A percentile compares a stretch with the other conserved stretches of the same genome.
Evolutionary conservation across 1,139 yeast genomes (phyloP).

Genomic region (Geotrichum bryndzae): DNA sequence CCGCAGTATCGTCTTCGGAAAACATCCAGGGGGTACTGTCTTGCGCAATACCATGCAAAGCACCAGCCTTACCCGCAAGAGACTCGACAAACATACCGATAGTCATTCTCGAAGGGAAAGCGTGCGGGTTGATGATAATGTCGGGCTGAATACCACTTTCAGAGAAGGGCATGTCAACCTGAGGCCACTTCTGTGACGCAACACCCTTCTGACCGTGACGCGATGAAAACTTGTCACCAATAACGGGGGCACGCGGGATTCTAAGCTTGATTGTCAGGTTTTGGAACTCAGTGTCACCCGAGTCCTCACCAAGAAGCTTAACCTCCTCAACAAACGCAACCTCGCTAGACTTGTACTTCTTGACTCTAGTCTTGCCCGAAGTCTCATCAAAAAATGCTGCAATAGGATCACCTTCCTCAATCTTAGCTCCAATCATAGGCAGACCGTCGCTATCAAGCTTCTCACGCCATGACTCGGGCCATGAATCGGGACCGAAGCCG

Average conservation of each 20-base stretch:
- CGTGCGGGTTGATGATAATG: conserved; percentile 97
- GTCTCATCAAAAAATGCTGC: conserved; percentile 91
- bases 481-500: conserved; percentile 88
- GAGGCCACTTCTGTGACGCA: conserved; percentile 97
- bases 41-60: conserved; percentile 94
- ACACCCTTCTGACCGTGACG: conserved; percentile 99
- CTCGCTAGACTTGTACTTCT: conserved; percentile 89
- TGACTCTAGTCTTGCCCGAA: conserved; percentile 81
- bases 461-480: conserved; percentile 88
- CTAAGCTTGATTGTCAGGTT: conserved; percentile 82
- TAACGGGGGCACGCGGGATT: conserved; percentile 84
- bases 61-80: conserved; percentile 97
- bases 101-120: conserved; percentile 99
- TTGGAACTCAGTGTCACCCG: conserved; percentile 74
- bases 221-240: conserved; percentile 97
- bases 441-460: conserved; percentile 89
- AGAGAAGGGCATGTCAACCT: conserved; percentile 92
- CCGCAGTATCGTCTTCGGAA: conserved; percentile 88
- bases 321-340: conserved; percentile 96
- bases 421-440: conserved; percentile 80
- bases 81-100: conserved; percentile 99
- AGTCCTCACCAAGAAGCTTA: conserved; percentile 81
- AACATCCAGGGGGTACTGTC: conserved; percentile 97
- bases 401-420: conserved; percentile 94
- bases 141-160: conserved; percentile 90